phyloP scores from a whole-genome alignment of 192 early-diverging fungal genomes.

The Cetraspora pellucida region DNA sequence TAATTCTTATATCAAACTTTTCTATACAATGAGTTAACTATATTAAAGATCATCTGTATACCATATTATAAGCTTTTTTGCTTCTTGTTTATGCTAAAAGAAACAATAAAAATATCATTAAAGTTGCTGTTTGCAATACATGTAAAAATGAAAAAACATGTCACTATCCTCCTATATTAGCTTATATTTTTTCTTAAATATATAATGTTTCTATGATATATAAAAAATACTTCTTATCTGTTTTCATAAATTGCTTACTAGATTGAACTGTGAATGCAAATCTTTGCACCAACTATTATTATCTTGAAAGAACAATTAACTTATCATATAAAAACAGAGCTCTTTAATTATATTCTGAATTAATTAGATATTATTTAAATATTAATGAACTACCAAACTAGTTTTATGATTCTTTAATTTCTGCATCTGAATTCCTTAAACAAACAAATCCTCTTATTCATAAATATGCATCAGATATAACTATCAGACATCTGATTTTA shows the following conservation, averaged over 20 bases:
- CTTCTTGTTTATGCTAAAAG: no score
- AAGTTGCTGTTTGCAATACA: no score
- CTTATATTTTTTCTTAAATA: background rate
- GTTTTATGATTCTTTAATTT: background rate
- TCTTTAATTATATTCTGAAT: background rate
- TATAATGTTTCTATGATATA: background rate
- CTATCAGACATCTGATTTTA: background rate
- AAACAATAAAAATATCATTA: no score
- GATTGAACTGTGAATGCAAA: background rate
- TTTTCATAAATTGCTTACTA: background rate
- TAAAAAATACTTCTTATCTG: background rate
- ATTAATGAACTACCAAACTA: background rate
- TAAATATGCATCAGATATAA: background rate
- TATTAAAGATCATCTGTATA: no score
- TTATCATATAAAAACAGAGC: background rate
- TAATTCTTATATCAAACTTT: no score
- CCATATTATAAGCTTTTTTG: no score
- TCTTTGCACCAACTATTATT: background rate
- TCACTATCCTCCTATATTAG: background rate
- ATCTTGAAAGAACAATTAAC: background rate
- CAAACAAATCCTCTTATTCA: background rate
- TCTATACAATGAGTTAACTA: no score
- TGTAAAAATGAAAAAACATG: no score
- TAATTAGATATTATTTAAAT: background rate
- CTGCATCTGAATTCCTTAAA: background rate